Evolutionary conservation across 2,329 filamentous ascomycete species (phyloP), one percentile per base, ranked within the genome.

Genomic region (Aureobasidium sp.): DNA sequence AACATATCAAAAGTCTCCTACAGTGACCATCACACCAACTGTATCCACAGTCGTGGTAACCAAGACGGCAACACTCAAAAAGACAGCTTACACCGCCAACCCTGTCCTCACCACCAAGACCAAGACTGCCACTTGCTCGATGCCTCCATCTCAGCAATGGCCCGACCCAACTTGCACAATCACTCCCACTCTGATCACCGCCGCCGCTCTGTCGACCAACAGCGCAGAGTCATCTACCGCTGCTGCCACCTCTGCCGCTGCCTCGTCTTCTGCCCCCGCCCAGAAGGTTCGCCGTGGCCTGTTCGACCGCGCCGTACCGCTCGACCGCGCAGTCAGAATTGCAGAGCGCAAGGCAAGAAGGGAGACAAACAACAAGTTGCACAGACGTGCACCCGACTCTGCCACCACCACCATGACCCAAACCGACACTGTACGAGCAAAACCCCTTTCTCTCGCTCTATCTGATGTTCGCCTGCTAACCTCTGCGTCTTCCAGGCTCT

Each of bases 311-410:
- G 60, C 42, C n/a, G 60, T 66, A 8, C 59, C 64, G 15, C 29
- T 47, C 19, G 58, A 65, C 46, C 63, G 62, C 42, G 63, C 57
- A 3, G 57, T 64, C 23, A 63, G 65, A 49, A 60, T 70, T 17
- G 60, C 65, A 31, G 68, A 69, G 53, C 62, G 70, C 10, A 65
- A 63, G 45, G 67, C 64, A 11, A 66, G 70, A 33, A 57, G 71
- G 21, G 67, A 64, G 11, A 54, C 31, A 10, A 54, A 49, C 25
- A 46, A 38, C 11, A 51, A 37, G 29, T 46, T 68, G 17, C 62
- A 66, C n/a, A 67, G 64, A 50, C 69, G 73, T 46, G 70, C 68
- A 59, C 67, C 69, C 17, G 72, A 74, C 49, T 62, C 65, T 33
- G 66, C 69, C 43, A 69, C 68, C 10, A 64, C 70, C 15, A 68